A percentile compares a stretch with the other conserved stretches of the same genome.
Evolutionary conservation across 257 asterid genomes (phyloP).

Genomic region (Mitragyna speciosa): DNA sequence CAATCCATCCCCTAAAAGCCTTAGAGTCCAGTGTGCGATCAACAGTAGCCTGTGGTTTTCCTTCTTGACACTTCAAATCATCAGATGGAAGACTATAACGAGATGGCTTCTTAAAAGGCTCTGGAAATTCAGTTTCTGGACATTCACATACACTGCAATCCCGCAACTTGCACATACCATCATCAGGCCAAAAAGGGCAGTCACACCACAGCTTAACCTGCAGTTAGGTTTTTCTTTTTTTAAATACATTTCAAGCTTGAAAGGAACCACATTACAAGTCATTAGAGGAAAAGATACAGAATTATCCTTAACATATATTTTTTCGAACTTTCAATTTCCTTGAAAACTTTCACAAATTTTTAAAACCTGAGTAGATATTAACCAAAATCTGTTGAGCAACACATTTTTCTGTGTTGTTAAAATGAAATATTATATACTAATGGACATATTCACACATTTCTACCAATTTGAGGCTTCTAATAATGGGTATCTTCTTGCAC

Average conservation of each 20-base stretch:
- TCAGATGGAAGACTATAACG: constrained; percentile 52
- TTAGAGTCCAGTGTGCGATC: constrained; percentile 89
- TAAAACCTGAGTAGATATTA: not conserved
- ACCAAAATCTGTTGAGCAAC: not conserved
- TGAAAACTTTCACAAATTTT: not conserved
- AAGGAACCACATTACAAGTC: not conserved
- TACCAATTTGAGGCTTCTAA: not conserved
- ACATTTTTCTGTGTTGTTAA: not conserved
- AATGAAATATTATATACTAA: not conserved
- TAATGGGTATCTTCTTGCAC: not conserved
- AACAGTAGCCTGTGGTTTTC: constrained; percentile 80
- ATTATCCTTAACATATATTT: no score
- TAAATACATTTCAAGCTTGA: constrained; percentile 19
- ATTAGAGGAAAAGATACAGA: not conserved
- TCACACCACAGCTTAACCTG: constrained; percentile 98
- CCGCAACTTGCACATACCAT: constrained; percentile 94
- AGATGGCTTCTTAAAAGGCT: constrained; percentile 57
- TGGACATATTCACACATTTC: not conserved
- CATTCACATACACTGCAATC: constrained; percentile 98
- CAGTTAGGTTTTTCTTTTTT: constrained; percentile 19
- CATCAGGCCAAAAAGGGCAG: constrained; percentile 99
- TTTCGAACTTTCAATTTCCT: not conserved
- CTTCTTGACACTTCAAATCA: constrained; percentile 94
- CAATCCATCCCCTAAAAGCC: constrained; percentile 89
- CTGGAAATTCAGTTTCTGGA: constrained; percentile 88